Evolutionary conservation across 179 eudicot genomes (phyloP).

Genomic region (Spergularia azorica): DNA sequence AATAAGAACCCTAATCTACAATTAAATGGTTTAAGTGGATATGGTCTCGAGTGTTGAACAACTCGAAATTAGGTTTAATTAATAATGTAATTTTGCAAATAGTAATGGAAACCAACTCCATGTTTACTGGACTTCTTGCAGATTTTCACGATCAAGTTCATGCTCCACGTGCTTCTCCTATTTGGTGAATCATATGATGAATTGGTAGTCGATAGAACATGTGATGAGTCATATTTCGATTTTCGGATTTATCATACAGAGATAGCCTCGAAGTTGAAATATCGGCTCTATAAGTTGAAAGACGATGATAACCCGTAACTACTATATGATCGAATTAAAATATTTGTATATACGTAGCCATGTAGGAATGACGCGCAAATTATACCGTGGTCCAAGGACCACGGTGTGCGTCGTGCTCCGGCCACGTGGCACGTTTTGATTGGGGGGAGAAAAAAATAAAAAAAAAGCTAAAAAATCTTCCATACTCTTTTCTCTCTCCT

Average conservation of each 20-base stretch:
- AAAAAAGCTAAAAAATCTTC: too few relatives aligned
- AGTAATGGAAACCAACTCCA: slow-evolving; percentile 17
- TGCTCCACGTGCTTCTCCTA: background rate
- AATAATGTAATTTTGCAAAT: background rate
- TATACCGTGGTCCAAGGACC: too few relatives aligned
- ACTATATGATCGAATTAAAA: too few relatives aligned
- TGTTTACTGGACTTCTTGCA: slow-evolving; percentile 11
- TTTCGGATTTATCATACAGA: background rate
- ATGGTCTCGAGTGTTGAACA: background rate
- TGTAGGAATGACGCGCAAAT: too few relatives aligned
- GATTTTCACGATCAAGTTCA: background rate
- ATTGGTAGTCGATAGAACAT: background rate
- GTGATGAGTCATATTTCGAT: background rate
- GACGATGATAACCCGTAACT: too few relatives aligned
- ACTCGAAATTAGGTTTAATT: slow-evolving; percentile 9
- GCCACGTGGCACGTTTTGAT: too few relatives aligned
- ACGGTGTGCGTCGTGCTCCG: too few relatives aligned
- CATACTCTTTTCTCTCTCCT: too few relatives aligned
- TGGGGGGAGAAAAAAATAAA: too few relatives aligned
- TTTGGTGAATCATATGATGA: background rate
- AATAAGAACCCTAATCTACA: background rate
- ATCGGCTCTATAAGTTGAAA: too few relatives aligned
- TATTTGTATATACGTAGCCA: too few relatives aligned
- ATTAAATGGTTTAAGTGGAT: background rate
- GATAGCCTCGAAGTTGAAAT: background rate